A percentile compares a stretch with the other conserved stretches of the same genome.
phyloP scores from a whole-genome alignment of 2,329 filamentous ascomycete species.

The Colletotrichum costaricense region DNA sequence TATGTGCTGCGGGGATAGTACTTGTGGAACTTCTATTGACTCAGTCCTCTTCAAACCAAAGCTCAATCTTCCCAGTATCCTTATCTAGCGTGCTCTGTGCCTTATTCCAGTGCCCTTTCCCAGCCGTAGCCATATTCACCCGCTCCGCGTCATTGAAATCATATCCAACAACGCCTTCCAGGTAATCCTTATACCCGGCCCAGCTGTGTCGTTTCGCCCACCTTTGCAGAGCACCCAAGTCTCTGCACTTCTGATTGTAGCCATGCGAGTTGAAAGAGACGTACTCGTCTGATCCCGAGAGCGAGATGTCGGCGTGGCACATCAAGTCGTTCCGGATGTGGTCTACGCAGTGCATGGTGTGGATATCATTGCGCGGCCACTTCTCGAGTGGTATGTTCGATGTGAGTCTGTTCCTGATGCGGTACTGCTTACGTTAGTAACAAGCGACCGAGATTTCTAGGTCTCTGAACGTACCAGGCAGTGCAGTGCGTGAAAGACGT shows the following conservation, averaged over 20 bases:
- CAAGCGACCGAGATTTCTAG: fast-evolving
- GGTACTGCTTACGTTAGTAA: not conserved
- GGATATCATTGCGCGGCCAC: constrained; percentile 18
- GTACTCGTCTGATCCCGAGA: not conserved
- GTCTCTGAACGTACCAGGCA: not conserved
- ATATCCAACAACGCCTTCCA: not conserved
- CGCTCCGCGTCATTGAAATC: constrained; percentile 4
- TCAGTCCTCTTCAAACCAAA: constrained; percentile 5
- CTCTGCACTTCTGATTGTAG: not conserved
- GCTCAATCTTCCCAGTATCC: not conserved
- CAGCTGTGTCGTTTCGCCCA: not conserved
- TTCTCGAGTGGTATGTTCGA: constrained; percentile 1
- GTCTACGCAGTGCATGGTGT: constrained; percentile 16
- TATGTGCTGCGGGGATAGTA: too few relatives aligned
- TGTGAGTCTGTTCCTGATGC: constrained; percentile 6
- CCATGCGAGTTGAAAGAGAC: not conserved
- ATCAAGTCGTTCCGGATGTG: constrained; percentile 8
- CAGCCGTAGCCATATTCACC: not conserved
- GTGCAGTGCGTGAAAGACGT: constrained; percentile 17
- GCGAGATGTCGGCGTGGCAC: constrained; percentile 6
- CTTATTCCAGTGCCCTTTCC: not conserved
- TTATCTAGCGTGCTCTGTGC: constrained; percentile 11
- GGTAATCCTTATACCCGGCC: not conserved
- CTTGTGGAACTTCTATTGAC: too few relatives aligned
- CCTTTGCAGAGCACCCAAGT: not conserved